These are phyloP conservation scores for Straminergon stramineum DNA, from an alignment of 225 moss, liverwort and hornwort species.

Conservation along the genomic window DNA sequence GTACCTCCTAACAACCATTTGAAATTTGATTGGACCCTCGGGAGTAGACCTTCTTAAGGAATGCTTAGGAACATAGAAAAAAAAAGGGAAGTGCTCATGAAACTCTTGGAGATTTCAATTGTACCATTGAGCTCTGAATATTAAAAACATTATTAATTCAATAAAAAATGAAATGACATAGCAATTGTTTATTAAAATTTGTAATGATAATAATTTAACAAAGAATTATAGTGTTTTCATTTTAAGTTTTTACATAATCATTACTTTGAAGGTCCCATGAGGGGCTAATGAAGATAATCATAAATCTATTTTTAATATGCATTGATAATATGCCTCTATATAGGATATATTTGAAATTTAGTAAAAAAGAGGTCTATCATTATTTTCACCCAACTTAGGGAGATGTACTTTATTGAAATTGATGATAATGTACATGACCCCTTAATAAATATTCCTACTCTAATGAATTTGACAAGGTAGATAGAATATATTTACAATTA, in stretches of 20 bases:
- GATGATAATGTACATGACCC: accelerated
- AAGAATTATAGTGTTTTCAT: background rate
- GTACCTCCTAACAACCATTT: background rate
- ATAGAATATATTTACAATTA: background rate
- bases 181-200: background rate
- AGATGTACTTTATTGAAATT: too few species aligned
- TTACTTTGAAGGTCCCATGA: accelerated
- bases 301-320: background rate
- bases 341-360: background rate
- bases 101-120: background rate
- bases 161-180: accelerated
- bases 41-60: background rate
- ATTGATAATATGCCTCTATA: too few species aligned
- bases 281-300: background rate
- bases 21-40: background rate
- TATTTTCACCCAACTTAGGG: background rate
- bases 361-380: background rate
- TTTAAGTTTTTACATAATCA: background rate
- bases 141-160: background rate
- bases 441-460: background rate
- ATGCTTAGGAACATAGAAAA: background rate
- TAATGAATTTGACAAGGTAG: background rate
- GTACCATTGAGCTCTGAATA: accelerated
- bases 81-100: accelerated
- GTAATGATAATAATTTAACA: background rate